Evolutionary conservation across 176 grass and related monocot species (phyloP).

Genomic region (Melocanna baccifera): DNA sequence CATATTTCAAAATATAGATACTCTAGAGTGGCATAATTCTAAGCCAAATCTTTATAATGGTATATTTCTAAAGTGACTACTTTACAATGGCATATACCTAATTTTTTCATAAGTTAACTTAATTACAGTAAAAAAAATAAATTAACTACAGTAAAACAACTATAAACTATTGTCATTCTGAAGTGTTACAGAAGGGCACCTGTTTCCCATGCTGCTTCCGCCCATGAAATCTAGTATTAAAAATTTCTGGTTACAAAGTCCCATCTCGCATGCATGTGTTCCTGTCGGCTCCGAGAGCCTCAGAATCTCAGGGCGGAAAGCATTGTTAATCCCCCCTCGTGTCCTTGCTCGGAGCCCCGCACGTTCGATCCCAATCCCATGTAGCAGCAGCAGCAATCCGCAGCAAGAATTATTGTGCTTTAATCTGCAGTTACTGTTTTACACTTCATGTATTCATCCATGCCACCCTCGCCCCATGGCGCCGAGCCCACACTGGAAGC

Average conservation of each 20-base stretch:
- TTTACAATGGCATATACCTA: too few relatives aligned
- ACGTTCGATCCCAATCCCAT: neutral
- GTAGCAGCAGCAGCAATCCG: neutral
- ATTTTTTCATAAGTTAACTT: too few relatives aligned
- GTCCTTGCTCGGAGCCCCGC: neutral
- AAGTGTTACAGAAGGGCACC: neutral
- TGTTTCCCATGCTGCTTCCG: neutral
- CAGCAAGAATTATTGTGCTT: neutral
- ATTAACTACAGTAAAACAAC: too few relatives aligned
- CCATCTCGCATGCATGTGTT: conserved; percentile 26
- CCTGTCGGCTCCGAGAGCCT: neutral
- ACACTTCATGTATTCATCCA: too few relatives aligned
- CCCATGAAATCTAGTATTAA: neutral
- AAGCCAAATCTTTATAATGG: too few relatives aligned
- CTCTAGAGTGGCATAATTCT: too few relatives aligned
- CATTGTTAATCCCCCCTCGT: neutral
- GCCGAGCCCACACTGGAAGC: neutral
- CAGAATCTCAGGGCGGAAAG: neutral
- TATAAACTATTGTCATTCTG: too few relatives aligned
- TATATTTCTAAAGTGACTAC: too few relatives aligned
- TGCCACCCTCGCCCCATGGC: too few relatives aligned
- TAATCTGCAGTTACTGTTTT: neutral
- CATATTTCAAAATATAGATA: too few relatives aligned
- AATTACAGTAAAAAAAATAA: too few relatives aligned
- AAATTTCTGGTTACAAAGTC: neutral